phyloP scores from a whole-genome alignment of 345 rosid species.

The Trapa incisa region DNA sequence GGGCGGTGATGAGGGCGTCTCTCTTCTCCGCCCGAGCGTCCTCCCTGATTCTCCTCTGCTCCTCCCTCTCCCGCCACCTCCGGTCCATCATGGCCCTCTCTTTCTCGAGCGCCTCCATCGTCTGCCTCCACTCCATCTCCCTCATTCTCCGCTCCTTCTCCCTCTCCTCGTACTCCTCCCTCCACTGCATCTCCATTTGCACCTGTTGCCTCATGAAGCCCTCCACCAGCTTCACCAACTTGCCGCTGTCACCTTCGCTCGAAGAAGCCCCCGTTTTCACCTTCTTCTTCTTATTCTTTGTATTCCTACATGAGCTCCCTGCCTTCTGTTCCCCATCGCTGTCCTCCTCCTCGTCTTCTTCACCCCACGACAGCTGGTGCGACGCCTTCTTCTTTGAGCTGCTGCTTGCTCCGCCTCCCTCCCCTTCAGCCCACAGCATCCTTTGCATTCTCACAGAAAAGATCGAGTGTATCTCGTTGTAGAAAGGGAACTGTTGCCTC shows the following conservation, averaged over 20 bases:
- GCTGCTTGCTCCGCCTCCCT: conserved; percentile 39
- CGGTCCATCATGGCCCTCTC: conserved; percentile 77
- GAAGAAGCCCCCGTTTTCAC: conserved; percentile 9
- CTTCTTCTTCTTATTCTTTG: conserved; percentile 31
- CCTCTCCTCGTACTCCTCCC: conserved; percentile 60
- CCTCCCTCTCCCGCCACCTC: conserved; percentile 85
- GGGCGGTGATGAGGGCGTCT: conserved; percentile 66
- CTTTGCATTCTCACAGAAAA: conserved; percentile 55
- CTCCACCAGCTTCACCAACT: conserved; percentile 42
- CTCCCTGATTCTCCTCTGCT: conserved; percentile 73
- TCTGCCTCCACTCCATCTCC: conserved; percentile 87
- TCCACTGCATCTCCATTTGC: conserved; percentile 77
- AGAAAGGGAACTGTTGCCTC: conserved; percentile 81
- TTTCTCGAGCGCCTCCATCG: conserved; percentile 73
- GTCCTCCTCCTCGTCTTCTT: conserved; percentile 58
- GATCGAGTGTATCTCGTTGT: conserved; percentile 60
- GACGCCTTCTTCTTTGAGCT: conserved; percentile 40
- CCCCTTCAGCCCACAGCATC: conserved; percentile 65
- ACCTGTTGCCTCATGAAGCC: conserved; percentile 80
- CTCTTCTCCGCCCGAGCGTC: conserved; percentile 94
- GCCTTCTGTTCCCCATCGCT: conserved; percentile 29
- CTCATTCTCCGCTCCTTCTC: conserved; percentile 60
- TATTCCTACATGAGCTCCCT: neutral
- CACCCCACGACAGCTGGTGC: conserved; percentile 48
- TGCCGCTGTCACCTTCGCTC: conserved; percentile 3